phyloP scores from a whole-genome alignment of 139 green algal genomes.

The Chlorella sp. region DNA sequence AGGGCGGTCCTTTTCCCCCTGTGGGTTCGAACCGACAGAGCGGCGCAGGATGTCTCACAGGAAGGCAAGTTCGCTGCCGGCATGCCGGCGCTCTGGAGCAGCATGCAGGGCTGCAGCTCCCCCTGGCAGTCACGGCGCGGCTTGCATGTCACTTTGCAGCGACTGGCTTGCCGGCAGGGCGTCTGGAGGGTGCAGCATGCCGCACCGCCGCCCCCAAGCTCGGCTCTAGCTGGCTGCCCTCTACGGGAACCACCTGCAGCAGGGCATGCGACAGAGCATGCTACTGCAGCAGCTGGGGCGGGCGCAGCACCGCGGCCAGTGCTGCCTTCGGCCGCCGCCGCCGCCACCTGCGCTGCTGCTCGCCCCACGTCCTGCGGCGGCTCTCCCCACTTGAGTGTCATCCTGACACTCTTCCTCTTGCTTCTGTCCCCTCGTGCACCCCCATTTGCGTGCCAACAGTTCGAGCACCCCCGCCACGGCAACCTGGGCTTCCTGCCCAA shows the following conservation, averaged over 20 bases:
- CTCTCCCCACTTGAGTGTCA: not conserved
- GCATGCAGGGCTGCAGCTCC: not conserved
- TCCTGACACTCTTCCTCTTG: not conserved
- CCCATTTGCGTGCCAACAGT: not conserved
- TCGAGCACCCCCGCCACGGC: slow-evolving; percentile 81
- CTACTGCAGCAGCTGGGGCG: not conserved
- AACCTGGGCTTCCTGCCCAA: slow-evolving; percentile 98
- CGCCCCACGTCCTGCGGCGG: not conserved
- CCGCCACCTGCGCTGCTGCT: not conserved
- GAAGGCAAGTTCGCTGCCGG: slow-evolving; percentile 35
- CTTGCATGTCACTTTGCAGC: too few relatives aligned
- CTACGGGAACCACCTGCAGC: too few relatives aligned
- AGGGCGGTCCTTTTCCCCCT: too few relatives aligned
- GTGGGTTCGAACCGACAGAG: too few relatives aligned
- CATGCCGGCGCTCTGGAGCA: too few relatives aligned
- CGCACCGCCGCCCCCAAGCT: not conserved
- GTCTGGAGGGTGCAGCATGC: not conserved
- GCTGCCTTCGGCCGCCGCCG: not conserved
- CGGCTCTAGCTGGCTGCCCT: too few relatives aligned
- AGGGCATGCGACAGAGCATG: too few relatives aligned
- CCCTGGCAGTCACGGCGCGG: too few relatives aligned
- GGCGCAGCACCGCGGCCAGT: not conserved
- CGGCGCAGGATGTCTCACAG: slow-evolving; percentile 45
- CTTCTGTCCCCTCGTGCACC: too few relatives aligned
- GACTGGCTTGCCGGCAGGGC: too few relatives aligned